phyloP scores from a whole-genome alignment of 805 yeast genomes.

The Myxozyma geophila region DNA sequence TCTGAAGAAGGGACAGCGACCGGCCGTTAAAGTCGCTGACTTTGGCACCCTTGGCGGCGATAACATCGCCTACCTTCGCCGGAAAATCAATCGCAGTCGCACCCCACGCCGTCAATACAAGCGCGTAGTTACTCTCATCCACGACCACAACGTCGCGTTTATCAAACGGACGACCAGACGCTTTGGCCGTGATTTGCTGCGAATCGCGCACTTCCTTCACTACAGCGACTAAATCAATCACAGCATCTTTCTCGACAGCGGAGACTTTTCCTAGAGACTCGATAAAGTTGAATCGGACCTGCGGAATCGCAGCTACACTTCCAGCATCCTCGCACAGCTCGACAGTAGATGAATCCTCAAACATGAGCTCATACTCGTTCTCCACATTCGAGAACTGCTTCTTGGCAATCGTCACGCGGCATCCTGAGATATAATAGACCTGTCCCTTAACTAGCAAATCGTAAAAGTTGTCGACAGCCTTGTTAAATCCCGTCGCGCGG shows the following conservation, averaged over 20 bases:
- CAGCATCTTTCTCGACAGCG: slow-evolving; percentile 68
- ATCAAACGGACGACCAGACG: slow-evolving; percentile 88
- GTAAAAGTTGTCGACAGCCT: slow-evolving; percentile 77
- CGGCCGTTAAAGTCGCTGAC: slow-evolving; percentile 89
- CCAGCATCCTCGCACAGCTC: slow-evolving; percentile 65
- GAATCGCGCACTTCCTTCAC: slow-evolving; percentile 75
- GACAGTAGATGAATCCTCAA: slow-evolving; percentile 78
- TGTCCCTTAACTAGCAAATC: slow-evolving; percentile 83
- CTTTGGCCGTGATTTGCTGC: slow-evolving; percentile 78
- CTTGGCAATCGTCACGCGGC: slow-evolving; percentile 79
- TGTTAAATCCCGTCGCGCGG: slow-evolving; percentile 92
- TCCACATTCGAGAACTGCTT: slow-evolving; percentile 81
- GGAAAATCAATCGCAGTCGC: slow-evolving; percentile 78
- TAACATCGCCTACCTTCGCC: slow-evolving; percentile 69
- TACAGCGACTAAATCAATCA: slow-evolving; percentile 87
- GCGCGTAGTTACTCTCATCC: slow-evolving; percentile 78
- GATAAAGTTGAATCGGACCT: slow-evolving; percentile 74
- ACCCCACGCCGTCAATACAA: slow-evolving; percentile 89
- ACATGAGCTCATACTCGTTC: slow-evolving; percentile 84
- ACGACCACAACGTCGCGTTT: slow-evolving; percentile 88
- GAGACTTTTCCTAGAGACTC: slow-evolving; percentile 65
- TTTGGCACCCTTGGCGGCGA: slow-evolving; percentile 89
- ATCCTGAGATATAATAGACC: slow-evolving; percentile 82
- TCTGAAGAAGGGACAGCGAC: slow-evolving; percentile 75
- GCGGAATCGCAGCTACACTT: slow-evolving; percentile 69